Base-by-base conservation (phyloP, 768 basidiomycete species). In the Royoungia palumana region DNA sequence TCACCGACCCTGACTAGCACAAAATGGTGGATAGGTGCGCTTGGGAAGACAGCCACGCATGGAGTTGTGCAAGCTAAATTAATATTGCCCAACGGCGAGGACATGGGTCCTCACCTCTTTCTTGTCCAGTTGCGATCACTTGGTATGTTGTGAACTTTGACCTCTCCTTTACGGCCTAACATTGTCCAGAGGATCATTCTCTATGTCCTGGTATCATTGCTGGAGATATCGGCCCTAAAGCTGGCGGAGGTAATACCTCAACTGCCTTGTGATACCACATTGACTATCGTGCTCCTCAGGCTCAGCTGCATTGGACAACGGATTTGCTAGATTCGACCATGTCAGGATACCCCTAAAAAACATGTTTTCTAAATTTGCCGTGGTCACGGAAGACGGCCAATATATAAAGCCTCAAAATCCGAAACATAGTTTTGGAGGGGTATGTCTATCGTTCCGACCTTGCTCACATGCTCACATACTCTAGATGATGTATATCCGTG, bases 11-110 rank as follows among this genome's bases (percentile, higher is more conserved):
- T 88, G 20, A 86, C 86, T 1, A 85, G 84, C 51, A 79, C 73
- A 53, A 91, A 91, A 62, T 91, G 87, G 87, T 91, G 88, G 89
- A 78, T 87, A 46, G 87, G 88, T 8, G 83, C 74, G 6, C 69
- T 87, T 13, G 87, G 81, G 0, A 83, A 81, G 67, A 83, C 82
- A 0, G 79, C 87, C 0, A 88, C 86, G 0, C 86, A 89, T 60
- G 85, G 85, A 5, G 76, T 87, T 13, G 78, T 89, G 0, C 87
- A 89, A 63, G 87, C 89, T 4, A 82, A 84, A 61, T 70, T 91
- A 10, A 79, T 86, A 32, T 69, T 89, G 0, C 81, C 83, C 0
- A 73, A 66, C 1, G 82, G 78, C 16, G 72, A 75, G 59, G 78
- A 82, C 55, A 64, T 79, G 44, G 88, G 88, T 0, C 86, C 87